These are phyloP conservation scores for Lunularia cruciata DNA, from an alignment of 225 moss, liverwort and hornwort genomes.

Conservation along the genomic window DNA sequence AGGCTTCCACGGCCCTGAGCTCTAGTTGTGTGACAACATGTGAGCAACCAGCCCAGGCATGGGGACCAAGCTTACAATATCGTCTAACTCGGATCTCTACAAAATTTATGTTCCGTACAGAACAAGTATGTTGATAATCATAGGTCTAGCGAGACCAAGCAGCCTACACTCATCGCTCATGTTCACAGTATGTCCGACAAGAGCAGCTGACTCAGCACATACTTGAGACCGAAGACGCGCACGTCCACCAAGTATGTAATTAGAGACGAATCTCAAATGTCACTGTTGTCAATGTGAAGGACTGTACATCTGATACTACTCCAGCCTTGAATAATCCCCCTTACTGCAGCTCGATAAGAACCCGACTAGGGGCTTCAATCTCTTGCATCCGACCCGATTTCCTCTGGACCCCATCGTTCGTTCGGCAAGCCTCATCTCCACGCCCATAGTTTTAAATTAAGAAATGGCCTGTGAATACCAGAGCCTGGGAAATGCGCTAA, in stretches of 20 bases:
- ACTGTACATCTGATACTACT: constrained; percentile 27
- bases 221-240: neutral
- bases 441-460: neutral
- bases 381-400: neutral
- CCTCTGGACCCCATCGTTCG: neutral
- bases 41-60: constrained; percentile 8
- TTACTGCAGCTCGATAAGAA: constrained; percentile 6
- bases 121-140: constrained; percentile 17
- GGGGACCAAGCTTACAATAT: constrained; percentile 20
- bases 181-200: neutral
- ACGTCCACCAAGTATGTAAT: neutral
- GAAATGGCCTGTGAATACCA: constrained; percentile 8
- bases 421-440: neutral
- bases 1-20: constrained; percentile 12
- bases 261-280: constrained; percentile 8
- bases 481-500: constrained; percentile 6
- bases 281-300: constrained; percentile 2
- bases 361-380: neutral
- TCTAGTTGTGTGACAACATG: constrained; percentile 1
- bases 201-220: constrained; percentile 15
- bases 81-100: constrained; percentile 19
- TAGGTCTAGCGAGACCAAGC: constrained; percentile 6
- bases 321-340: constrained; percentile 7
- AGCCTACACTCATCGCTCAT: constrained; percentile 2
- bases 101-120: constrained; percentile 29